Base-by-base conservation (phyloP, 1,284 basidiomycete genomes). In the Ganoderma boninense region DNA sequence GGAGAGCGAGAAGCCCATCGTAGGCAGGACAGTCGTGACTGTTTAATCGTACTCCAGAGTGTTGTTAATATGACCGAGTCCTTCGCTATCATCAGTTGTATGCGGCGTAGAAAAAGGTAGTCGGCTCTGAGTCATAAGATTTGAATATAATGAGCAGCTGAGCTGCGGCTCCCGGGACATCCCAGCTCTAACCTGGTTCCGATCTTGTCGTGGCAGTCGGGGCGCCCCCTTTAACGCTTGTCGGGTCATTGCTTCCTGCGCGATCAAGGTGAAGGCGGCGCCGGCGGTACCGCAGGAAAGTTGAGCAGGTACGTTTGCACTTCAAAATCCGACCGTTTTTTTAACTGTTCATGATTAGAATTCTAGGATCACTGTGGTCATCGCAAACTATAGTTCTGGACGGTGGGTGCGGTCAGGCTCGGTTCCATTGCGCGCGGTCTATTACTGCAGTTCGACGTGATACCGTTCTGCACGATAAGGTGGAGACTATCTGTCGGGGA, bases 1-100 rank as follows among this genome's bases (percentile, higher is more conserved):
- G 64, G 56, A 59, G n/a, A 32, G 42, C 23, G 56, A 59, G 16
- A 65, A 42, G 42, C 49, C 49, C 3, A 23, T 54, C 26, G n/a
- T 52, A 52, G 49, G 8, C n/a, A 23, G n/a, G 49, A 52, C n/a
- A n/a, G n/a, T 10, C n/a, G 49, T n/a, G 49, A 23, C 23, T 7
- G 49, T n/a, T n/a, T 52, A 23, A 52, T n/a, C 23, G n/a, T 11
- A 23, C 23, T 26, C n/a, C n/a, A 23, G 49, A 52, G 49, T 52
- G 10, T 52, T 23, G 13, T 8, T 10, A 23, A 23, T n/a, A 23
- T 23, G 8, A 13, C 4, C 8, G 38, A 40, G 13, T 26, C n/a
- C n/a, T 52, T 23, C 10, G 10, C 10, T 52, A 23, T 52, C 10
- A 4, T 52, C 49, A 13, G 49, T 26, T 52, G n/a, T 52, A 26